Percentiles rank a stretch among this genome's conserved stretches.
Conservation (phyloP, 2,329 filamentous ascomycete species). For the Calonectria pseudoreteaudii region DNA sequence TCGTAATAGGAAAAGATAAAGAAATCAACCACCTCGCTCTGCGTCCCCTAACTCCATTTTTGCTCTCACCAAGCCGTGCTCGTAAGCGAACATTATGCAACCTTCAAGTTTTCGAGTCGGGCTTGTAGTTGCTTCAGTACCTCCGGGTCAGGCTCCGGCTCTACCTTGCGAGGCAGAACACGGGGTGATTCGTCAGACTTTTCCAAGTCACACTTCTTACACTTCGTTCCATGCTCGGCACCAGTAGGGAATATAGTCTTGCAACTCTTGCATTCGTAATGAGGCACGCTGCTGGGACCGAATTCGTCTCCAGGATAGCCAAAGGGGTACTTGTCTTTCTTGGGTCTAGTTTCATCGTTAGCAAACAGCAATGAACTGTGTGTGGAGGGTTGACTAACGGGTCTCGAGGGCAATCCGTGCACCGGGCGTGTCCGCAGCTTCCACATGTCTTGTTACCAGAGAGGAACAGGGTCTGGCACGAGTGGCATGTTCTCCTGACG, state of each 20-base stretch:
- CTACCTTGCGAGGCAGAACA: slow-evolving; percentile 68
- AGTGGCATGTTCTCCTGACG: slow-evolving; percentile 81
- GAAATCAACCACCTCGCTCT: slow-evolving; percentile 38
- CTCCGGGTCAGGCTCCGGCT: slow-evolving; percentile 71
- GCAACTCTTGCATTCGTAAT: slow-evolving; percentile 74
- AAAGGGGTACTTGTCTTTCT: slow-evolving; percentile 76
- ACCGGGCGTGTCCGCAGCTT: slow-evolving; percentile 78
- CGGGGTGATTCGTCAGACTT: slow-evolving; percentile 71
- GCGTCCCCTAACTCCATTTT: slow-evolving; percentile 29
- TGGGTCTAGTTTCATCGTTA: slow-evolving; percentile 59
- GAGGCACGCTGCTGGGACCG: slow-evolving; percentile 61
- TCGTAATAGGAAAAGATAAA: slow-evolving; percentile 29
- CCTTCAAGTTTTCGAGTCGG: slow-evolving; percentile 61
- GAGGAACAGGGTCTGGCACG: slow-evolving; percentile 74
- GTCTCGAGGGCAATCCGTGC: slow-evolving; percentile 83
- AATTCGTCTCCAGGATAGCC: slow-evolving; percentile 77
- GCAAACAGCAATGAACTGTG: slow-evolving; percentile 14
- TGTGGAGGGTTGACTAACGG: slow-evolving; percentile 68
- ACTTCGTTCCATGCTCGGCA: slow-evolving; percentile 64
- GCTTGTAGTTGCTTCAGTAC: slow-evolving; percentile 68
- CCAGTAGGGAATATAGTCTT: slow-evolving; percentile 65
- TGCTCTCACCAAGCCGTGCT: not conserved
- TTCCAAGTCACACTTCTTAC: slow-evolving; percentile 69
- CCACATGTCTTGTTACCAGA: slow-evolving; percentile 71
- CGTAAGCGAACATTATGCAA: slow-evolving; percentile 40